Percentiles rank a stretch among this genome's conserved stretches.
Conservation (phyloP, 1,284 basidiomycete genomes). For the Termitomyces sp. region DNA sequence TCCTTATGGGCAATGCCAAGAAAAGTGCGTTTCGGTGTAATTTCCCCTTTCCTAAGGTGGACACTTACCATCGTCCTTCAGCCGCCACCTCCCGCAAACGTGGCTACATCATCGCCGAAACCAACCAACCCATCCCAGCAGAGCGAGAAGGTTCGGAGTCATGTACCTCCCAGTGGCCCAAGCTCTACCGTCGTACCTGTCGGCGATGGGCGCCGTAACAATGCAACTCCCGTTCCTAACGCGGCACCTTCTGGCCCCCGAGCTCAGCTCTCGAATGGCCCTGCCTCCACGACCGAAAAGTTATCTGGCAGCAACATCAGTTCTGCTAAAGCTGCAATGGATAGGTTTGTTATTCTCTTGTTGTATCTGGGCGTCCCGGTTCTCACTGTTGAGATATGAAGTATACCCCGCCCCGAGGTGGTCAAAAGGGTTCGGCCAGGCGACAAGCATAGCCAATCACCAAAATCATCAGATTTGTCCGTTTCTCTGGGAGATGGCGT, state of each 20-base stretch:
- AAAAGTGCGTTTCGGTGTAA: constrained; percentile 18
- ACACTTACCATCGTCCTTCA: constrained; percentile 4
- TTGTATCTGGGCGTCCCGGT: background rate
- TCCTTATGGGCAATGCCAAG: constrained; percentile 49
- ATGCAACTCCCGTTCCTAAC: constrained; percentile 25
- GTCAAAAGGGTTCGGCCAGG: constrained; percentile 66
- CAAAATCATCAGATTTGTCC: constrained; percentile 30
- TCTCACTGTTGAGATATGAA: constrained; percentile 22
- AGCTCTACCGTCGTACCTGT: constrained; percentile 25
- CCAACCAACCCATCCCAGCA: constrained; percentile 25
- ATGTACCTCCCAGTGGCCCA: constrained; percentile 32
- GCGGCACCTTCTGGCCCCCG: constrained; percentile 55
- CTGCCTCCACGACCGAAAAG: constrained; percentile 23
- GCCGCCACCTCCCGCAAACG: constrained; percentile 24
- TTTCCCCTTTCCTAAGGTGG: background rate
- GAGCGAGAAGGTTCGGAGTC: constrained; percentile 38
- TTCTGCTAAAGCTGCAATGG: constrained; percentile 53
- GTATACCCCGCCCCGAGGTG: constrained; percentile 71
- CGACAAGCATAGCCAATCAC: constrained; percentile 34
- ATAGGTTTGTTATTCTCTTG: constrained; percentile 41
- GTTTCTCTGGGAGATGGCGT: constrained; percentile 16
- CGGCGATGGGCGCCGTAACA: constrained; percentile 29
- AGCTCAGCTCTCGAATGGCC: constrained; percentile 37
- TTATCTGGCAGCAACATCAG: constrained; percentile 17
- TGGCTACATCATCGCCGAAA: constrained; percentile 31